Evolutionary conservation across 805 yeast species (phyloP), one percentile per base, ranked within the genome.

Genomic region (Grigorovia humatica): DNA sequence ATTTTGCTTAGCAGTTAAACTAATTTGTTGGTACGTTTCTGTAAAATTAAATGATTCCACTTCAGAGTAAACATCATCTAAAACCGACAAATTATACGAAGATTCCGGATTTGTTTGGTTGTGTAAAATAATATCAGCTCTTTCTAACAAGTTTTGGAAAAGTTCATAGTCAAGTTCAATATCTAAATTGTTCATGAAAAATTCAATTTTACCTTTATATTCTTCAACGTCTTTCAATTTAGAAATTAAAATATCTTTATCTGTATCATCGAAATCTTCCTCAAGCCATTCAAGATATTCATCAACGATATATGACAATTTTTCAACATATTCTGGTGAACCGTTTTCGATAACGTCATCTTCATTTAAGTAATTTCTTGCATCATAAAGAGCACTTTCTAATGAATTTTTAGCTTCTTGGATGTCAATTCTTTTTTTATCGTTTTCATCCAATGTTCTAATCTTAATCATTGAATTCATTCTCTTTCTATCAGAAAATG

Each of bases 241-340:
- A 51, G 23, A 49, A 44, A 19, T 48, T 45, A 18, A 56, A 43
- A 32, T 51, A 46, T 19, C 18, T 38, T 68, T 47, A 0, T 65
- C 55, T 1, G 85, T 77, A 20, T 69, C 45, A 50, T 78, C 85
- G 41, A 87, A 75, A 17, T 81, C 88, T 59, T 78, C 80, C 48
- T 88, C 95, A 42, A 88, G 70, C 96, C 96, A 88, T 53, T 84
- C 91, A 46, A 85, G 68, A 27, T 73, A 68, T 11, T 78, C 81
- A 15, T 70, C 52, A 4, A 83, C 77, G 6, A 70, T 55, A 0
- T 58, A 52, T 1, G 70, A 56, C 9, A 75, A 66, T 32, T 64
- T 57, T 5, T 70, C 74, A 6, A 78, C 54, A 42, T 73, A 69
- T 0, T 64, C 59, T 5, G 65, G 60, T 9, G 79, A 78, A 0